Base-by-base conservation (phyloP, 1,139 yeast species). In the Blastobotrys buckinghamii region DNA sequence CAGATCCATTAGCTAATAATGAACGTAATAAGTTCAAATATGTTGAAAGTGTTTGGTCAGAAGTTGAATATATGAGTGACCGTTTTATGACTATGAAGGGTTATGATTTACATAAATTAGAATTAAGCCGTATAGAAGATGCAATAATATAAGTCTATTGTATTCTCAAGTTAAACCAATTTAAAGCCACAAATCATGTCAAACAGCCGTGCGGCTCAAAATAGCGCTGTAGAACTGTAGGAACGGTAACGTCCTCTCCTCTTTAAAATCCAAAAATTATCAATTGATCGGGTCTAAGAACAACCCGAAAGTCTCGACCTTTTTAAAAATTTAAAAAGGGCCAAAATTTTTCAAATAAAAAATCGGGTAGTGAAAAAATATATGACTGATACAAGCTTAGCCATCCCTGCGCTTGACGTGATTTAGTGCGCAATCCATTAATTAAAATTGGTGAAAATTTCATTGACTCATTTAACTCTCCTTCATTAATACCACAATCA, bases 1-100 rank as follows among this genome's bases (percentile, higher is more conserved):
- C 24, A 22, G 7, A 22, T 5, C 4, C 7, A 5, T 4, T 5
- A 5, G 24, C 6, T 22, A 30, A 29, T 17, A n/a, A n/a, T 9
- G 22, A 43, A 16, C 8, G 16, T 2, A 26, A 5, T 3, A 24
- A 41, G 13, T 43, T n/a, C 27, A 6, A 6, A 13, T 43, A 43
- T 29, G 22, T 43, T 16, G 47, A 36, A 15, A 17, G 42, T 13
- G 42, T 41, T 7, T 43, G 47, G 47, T 6, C 27, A 16, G 26
- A 10, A 6, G 33, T 37, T 12, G 20, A 10, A 16, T 8, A 2
- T 2, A 19, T 43, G n/a, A 16, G n/a, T 15, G 47, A 43, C n/a
- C 36, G 47, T 37, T 43, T 43, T 32, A 43, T 43, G 47, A 12
- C 17, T 2, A 27, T 43, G 20, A 17, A 15, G 2, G 32, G 36